Conservation (phyloP, 371 early-diverging fungal species). For the Batkoa obscura region DNA sequence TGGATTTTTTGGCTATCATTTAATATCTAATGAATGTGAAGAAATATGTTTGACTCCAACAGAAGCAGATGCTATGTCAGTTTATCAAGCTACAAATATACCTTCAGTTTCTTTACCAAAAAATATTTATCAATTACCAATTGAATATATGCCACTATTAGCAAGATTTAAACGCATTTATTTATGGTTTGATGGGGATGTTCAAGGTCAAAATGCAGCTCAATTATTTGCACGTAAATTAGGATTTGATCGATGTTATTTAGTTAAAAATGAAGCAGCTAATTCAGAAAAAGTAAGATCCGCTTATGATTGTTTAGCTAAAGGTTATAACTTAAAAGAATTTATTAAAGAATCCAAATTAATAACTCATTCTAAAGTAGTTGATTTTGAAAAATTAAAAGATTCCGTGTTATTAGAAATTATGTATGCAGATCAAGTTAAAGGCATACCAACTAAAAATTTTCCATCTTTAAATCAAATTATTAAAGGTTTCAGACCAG, state of each 20-base stretch:
- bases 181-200: constrained; percentile 50
- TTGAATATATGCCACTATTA: constrained; percentile 32
- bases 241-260: constrained; percentile 31
- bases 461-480: constrained; percentile 34
- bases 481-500: constrained; percentile 53
- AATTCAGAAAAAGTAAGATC: constrained; percentile 20
- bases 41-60: constrained; percentile 29
- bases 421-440: constrained; percentile 37
- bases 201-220: constrained; percentile 35
- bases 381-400: constrained; percentile 32
- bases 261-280: constrained; percentile 22
- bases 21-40: constrained; percentile 17
- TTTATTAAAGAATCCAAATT: constrained; percentile 21
- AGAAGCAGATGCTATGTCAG: constrained; percentile 53
- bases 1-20: constrained; percentile 47
- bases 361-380: constrained; percentile 38
- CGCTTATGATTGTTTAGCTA: constrained; percentile 17
- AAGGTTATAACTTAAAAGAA: constrained; percentile 13
- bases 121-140: constrained; percentile 31
- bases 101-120: constrained; percentile 34
- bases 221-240: constrained; percentile 36
- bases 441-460: constrained; percentile 35
- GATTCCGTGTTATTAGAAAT: constrained; percentile 46
- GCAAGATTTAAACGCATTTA: constrained; percentile 41
- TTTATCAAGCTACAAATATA: constrained; percentile 40